Evolutionary conservation across 75 land plant genomes (phyloP), one percentile per base, ranked within the genome.

Genomic region (Chamaecyparis obtusa): DNA sequence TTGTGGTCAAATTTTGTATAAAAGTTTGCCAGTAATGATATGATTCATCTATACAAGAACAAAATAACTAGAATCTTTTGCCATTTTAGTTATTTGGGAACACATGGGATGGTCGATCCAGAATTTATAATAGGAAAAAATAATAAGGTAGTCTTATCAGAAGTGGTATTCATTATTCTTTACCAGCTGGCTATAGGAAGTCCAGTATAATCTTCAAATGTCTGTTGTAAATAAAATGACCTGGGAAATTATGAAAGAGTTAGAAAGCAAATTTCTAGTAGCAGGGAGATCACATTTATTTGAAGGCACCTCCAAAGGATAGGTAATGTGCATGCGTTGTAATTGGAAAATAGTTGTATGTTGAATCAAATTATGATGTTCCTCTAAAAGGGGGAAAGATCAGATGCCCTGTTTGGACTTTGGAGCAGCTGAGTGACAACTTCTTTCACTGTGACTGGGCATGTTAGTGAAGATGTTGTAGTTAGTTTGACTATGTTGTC

Each of bases 1-100:
- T 44, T 80, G 82, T 41, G 49, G 27, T 80, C 83, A 80, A 49
- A 14, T 27, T 80, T 27, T 80, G 83, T 80, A 80, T 32, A 80
- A 13, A 27, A 80, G 49, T 80, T 80, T 80, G 80, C 80, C 83
- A 80, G 83, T 80, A 48, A 44, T 41, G 49, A 24, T 9, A 44
- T 44, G 46, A 80, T 80, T 80, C 32, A 44, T 80, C 43, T 24
- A 80, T 80, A 21, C 30, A 80, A 30, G 48, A 17, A 9, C 44
- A 49, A 21, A 80, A 80, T 80, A 10, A 80, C 49, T 24, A 49
- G 27, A 80, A 21, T 80, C 13, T 80, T 27, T 80, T 80, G 24
- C 83, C 30, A 77, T 77, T 77, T 41, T 39, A 39, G 44, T 21
- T 27, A 21, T 80, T 21, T 21, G 19, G 83, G 44, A 27, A 16